Percentiles rank a stretch among this genome's conserved stretches.
phyloP scores from a whole-genome alignment of 805 yeast species.

The Kuraishia cidri region DNA sequence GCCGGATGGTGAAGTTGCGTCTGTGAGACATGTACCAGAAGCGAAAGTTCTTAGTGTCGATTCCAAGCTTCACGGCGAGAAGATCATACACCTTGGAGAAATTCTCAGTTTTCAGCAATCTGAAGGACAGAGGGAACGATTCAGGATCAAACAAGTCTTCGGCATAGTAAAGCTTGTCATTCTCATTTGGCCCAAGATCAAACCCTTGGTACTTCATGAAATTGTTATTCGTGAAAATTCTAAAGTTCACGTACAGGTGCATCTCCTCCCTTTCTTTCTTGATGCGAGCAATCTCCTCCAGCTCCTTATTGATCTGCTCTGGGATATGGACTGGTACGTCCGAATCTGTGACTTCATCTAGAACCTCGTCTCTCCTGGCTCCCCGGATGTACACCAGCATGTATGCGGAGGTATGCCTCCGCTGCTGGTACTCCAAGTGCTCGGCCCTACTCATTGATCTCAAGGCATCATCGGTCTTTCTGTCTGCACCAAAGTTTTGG shows the following conservation, averaged over 20 bases:
- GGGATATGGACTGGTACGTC: constrained; percentile 67
- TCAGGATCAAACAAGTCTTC: constrained; percentile 37
- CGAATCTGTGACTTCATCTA: constrained; percentile 45
- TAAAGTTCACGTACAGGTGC: constrained; percentile 51
- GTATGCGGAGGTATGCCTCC: constrained; percentile 90
- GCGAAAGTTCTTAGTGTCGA: constrained; percentile 29
- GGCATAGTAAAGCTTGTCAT: constrained; percentile 30
- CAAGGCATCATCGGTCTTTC: constrained; percentile 36
- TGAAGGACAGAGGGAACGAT: constrained; percentile 38
- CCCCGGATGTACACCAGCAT: constrained; percentile 91
- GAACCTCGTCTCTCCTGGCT: constrained; percentile 41
- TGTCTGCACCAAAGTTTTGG: constrained; percentile 84
- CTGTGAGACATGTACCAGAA: constrained; percentile 63
- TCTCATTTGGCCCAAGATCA: constrained; percentile 65
- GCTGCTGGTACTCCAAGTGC: constrained; percentile 53
- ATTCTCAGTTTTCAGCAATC: constrained; percentile 47
- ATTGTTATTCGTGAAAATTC: constrained; percentile 42
- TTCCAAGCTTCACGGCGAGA: constrained; percentile 32
- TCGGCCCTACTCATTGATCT: constrained; percentile 46
- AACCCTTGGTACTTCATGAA: constrained; percentile 61
- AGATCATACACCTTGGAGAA: constrained; percentile 38
- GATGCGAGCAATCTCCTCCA: constrained; percentile 36
- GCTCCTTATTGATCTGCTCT: constrained; percentile 54
- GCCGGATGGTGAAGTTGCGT: constrained; percentile 62
- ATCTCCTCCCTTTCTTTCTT: constrained; percentile 63